A percentile compares a stretch with the other conserved stretches of the same genome.
These are phyloP conservation scores for Chlorokybus atmophyticus DNA, from an alignment of 139 green algal species.

Conservation along the genomic window DNA sequence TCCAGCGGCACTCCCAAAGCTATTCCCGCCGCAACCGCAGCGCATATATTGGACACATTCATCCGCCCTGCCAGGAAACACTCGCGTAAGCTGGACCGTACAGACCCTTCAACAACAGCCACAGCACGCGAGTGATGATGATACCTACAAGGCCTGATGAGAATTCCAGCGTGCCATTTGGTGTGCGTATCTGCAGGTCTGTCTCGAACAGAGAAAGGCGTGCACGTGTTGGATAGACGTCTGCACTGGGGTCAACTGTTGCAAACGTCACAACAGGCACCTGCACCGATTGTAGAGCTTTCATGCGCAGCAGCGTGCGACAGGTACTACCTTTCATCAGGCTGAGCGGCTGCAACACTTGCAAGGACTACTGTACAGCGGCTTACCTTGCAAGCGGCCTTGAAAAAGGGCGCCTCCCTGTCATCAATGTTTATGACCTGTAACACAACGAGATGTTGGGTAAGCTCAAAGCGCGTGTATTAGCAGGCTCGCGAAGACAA, in stretches of 20 bases:
- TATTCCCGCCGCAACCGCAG: conserved; percentile 69
- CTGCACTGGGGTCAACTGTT: conserved; percentile 39
- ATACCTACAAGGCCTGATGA: conserved; percentile 20
- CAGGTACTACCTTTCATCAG: too few species aligned
- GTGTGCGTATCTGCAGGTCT: conserved; percentile 21
- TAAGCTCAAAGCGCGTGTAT: too few species aligned
- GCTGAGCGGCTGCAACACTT: too few species aligned
- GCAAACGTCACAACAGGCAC: conserved; percentile 31
- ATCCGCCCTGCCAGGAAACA: conserved; percentile 50
- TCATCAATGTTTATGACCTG: conserved; percentile 75
- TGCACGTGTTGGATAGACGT: conserved; percentile 41
- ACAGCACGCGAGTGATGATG: neutral
- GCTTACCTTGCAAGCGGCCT: conserved; percentile 19
- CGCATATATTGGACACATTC: conserved; percentile 84
- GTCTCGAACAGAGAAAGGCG: conserved; percentile 26
- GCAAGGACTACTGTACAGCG: too few species aligned
- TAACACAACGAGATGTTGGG: neutral
- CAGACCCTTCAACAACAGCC: too few species aligned
- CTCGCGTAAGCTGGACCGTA: too few species aligned
- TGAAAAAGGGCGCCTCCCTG: conserved; percentile 31
- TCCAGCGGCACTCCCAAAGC: conserved; percentile 49
- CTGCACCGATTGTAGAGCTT: neutral
- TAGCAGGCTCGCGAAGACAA: too few species aligned
- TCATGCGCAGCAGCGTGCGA: too few species aligned
- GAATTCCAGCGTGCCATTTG: conserved; percentile 21